Evolutionary conservation across 371 early-diverging fungal genomes (phyloP).

Genomic region (Apophysomyces variabilis): DNA sequence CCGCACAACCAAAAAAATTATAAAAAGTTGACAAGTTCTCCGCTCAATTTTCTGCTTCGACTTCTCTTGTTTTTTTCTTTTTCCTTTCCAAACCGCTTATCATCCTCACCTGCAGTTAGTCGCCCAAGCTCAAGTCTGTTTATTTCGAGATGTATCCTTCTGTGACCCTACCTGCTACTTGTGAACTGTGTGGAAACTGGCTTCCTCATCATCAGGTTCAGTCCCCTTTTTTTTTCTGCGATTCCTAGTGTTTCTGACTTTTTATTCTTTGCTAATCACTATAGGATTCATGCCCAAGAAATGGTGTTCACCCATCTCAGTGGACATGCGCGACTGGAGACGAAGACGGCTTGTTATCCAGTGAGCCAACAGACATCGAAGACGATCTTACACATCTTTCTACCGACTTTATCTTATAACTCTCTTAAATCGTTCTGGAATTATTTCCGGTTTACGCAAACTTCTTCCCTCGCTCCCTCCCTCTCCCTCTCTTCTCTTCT

Average conservation of each 20-base stretch:
- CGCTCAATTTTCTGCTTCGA: slow-evolving; percentile 8
- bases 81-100: background rate
- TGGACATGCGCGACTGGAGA: background rate
- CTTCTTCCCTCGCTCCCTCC: background rate
- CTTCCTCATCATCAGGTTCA: slow-evolving; percentile 31
- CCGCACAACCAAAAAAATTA: slow-evolving; percentile 7
- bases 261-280: background rate
- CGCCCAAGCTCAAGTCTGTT: no score
- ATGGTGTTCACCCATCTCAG: slow-evolving; percentile 3
- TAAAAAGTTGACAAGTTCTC: slow-evolving; percentile 8
- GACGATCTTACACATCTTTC: background rate
- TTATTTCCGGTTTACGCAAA: background rate
- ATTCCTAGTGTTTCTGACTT: background rate
- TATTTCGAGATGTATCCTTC: slow-evolving; percentile 3
- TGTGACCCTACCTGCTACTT: slow-evolving; percentile 26
- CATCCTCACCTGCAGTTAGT: no score
- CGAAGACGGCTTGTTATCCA: background rate
- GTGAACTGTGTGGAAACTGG: slow-evolving; percentile 39
- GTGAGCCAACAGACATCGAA: background rate
- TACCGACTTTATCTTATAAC: background rate
- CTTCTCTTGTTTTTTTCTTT: slow-evolving; percentile 9
- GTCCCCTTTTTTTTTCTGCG: background rate
- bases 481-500: background rate
- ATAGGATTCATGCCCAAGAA: slow-evolving; percentile 7
- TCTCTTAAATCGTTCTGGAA: slow-evolving; percentile 1